Evolutionary conservation across 2,329 filamentous ascomycete genomes (phyloP), one percentile per base, ranked within the genome.

Genomic region (Lachnellula suecica): DNA sequence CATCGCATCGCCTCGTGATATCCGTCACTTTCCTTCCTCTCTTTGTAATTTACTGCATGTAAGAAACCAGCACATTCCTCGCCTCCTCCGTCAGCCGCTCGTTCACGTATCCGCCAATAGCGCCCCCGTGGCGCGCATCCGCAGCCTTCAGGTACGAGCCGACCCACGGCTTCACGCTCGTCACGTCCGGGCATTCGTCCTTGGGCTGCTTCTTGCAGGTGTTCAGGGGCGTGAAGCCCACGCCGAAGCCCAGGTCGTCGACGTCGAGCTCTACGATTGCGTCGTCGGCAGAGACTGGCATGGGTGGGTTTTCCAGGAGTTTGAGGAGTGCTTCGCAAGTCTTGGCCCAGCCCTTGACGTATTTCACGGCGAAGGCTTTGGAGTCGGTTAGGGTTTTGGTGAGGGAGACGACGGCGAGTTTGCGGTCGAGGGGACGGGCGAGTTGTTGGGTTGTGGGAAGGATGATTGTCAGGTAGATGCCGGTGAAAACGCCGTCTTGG

Each of bases 231-330:
- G 94, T 97, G 72, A 96, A 99, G 8, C 91, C 93, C 59, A 97
- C 85, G 23, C 94, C 94, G 66, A 99, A 99, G 24, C 90, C 87
- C 60, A 97, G 85, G 68, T 99, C 94, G 64, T 99, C 94, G 23
- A 96, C 89, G 64, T 97, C 93, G 3, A 91, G 86, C 68, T 97
- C 94, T 10, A 84, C 82, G 58, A 96, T 86, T 46, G 89, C 74
- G 60, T 95, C 91, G 58, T 90, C 86, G 52, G 87, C 85, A 31
- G 79, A 74, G 1, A 86, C 82, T 15, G 76, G 73, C 6, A 80
- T 74, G 2, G 93, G 92, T 23, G 93, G 90, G 71, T 96, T 95
- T 67, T 93, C 87, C 7, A 99, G 79, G 13, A 97, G 79, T 63
- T 93, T 91, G 38, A 99, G 80, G 53, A 99, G 78, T n/a, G 88